Percentiles rank a stretch among this genome's conserved stretches.
phyloP scores from a whole-genome alignment of 2,329 filamentous ascomycete genomes.

The Xylariaceae sp. region DNA sequence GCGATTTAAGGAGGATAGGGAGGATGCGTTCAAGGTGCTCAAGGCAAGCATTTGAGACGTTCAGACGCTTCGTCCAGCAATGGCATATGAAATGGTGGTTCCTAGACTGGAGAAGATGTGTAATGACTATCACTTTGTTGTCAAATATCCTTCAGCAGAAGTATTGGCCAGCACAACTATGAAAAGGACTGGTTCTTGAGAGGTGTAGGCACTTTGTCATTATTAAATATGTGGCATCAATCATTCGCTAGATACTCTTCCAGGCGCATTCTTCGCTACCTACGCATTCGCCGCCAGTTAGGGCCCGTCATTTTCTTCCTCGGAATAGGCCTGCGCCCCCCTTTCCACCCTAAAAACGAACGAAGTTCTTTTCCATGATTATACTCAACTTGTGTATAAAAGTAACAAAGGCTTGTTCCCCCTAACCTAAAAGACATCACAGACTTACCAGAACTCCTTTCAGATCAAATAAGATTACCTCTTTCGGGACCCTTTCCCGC shows the following conservation, averaged over 20 bases:
- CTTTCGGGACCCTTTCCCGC: background rate
- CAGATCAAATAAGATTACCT: background rate
- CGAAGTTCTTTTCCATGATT: background rate
- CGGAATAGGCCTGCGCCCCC: too few species aligned
- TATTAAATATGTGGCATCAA: conserved; percentile 6
- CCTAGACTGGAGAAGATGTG: too few species aligned
- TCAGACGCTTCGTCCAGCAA: too few species aligned
- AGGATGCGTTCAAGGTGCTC: conserved; percentile 41
- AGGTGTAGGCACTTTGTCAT: too few species aligned
- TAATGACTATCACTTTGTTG: background rate
- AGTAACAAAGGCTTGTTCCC: background rate
- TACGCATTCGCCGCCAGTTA: too few species aligned
- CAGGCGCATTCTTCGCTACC: background rate
- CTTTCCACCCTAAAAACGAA: too few species aligned
- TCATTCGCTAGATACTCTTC: conserved; percentile 10
- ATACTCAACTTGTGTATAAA: background rate
- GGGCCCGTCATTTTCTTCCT: too few species aligned
- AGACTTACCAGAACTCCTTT: background rate
- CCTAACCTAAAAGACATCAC: conserved; percentile 2
- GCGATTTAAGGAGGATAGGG: conserved; percentile 54
- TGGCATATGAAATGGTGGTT: too few species aligned
- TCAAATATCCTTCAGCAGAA: too few species aligned
- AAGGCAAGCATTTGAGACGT: conserved; percentile 37
- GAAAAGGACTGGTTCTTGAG: too few species aligned
- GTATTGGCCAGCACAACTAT: too few species aligned